Percentiles rank a stretch among this genome's conserved stretches.
Evolutionary conservation across 140 eudicot genomes (phyloP).

Genomic region (Flaveria floridana): DNA sequence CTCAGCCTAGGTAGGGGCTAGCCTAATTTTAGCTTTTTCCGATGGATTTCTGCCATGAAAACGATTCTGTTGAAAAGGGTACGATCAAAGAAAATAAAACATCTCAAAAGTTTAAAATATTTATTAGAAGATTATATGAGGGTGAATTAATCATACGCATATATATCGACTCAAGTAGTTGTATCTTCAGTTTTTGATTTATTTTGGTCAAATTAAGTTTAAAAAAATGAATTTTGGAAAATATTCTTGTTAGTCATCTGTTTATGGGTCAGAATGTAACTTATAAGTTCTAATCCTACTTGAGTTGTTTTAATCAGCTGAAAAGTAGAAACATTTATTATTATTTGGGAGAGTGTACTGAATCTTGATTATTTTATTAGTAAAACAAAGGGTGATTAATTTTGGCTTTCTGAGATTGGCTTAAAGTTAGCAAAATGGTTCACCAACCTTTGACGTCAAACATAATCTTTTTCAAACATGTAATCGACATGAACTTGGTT

Average conservation of each 20-base stretch:
- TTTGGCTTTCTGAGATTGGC: constrained; percentile 3
- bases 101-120: background rate
- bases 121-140: constrained; percentile 5
- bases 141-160: background rate
- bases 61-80: background rate
- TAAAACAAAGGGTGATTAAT: background rate
- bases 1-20: background rate
- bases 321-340: constrained; percentile 11
- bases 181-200: background rate
- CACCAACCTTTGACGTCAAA: constrained; percentile 15
- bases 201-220: background rate
- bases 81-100: background rate
- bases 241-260: background rate
- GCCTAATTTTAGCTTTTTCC: background rate
- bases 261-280: background rate
- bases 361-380: background rate
- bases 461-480: background rate
- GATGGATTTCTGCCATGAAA: background rate
- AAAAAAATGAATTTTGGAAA: background rate
- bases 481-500: background rate
- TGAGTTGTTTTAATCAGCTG: constrained; percentile 16
- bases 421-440: constrained; percentile 5
- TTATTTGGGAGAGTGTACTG: background rate
- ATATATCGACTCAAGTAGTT: background rate
- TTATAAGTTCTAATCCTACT: background rate